Evolutionary conservation across 805 yeast species (phyloP), one percentile per base, ranked within the genome.

Genomic region (Monosporozyma unispora): DNA sequence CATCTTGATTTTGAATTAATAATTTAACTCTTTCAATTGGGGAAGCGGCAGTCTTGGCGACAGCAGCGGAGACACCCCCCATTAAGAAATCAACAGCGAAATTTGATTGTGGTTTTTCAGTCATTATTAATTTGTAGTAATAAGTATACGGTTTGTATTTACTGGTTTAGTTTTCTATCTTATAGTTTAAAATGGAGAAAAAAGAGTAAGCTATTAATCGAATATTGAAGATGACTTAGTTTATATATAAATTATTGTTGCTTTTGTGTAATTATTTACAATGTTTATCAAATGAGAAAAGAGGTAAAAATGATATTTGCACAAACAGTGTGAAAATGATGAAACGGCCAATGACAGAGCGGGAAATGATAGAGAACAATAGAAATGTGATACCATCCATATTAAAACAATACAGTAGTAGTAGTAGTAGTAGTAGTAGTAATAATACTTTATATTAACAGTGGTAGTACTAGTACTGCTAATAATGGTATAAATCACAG

Each of bases 51-150:
- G 96, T 89, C 84, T 89, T 89, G 64, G 96, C 85, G 76, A 89
- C 90, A 69, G 96, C 96, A 77, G 96, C 96, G 77, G 96, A 88
- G 64, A 89, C 95, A 88, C 57, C 57, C 77, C 96, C 96, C 96
- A 90, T 88, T 76, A 87, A 68, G 81, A 87, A 87, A 72, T 82
- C 85, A 68, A 76, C 64, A 63, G 73, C 64, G 71, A 79, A 79
- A 63, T 72, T 68, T 54, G 81, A 61, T 57, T 62, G 57, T 41
- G 55, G 54, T 49, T 59, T 56, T 49, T 61, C 64, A 50, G 61
- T 53, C 66, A 60, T 62, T 47, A 42, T 52, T 33, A 8, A 12
- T 31, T 11, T 28, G 12, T 28, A 28, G 12, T 35, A 18, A 12
- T 38, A 21, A 21, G 21, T 12, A 12, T 38, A 27, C n/a, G 18